These are phyloP conservation scores for Floccularia luteovirens DNA, from an alignment of 768 basidiomycete genomes.

Conservation along the genomic window DNA sequence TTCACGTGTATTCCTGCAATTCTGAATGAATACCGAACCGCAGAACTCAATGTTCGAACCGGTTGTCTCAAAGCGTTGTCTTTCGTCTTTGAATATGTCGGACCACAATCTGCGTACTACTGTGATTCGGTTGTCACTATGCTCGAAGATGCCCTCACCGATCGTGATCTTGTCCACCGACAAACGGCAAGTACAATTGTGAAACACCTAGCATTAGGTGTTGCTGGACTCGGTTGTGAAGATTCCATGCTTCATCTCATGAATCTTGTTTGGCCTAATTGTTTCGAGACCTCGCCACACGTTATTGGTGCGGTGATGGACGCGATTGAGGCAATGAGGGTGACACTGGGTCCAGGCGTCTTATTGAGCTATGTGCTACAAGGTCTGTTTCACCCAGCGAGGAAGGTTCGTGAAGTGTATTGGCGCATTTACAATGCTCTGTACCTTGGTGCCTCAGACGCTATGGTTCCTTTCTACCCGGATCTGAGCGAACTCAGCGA, in stretches of 20 bases:
- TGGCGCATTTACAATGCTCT: conserved; percentile 95
- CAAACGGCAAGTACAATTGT: conserved; percentile 98
- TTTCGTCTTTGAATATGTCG: conserved; percentile 99
- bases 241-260: conserved; percentile 97
- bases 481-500: conserved; percentile 87
- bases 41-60: conserved; percentile 96
- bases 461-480: conserved; percentile 93
- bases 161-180: conserved; percentile 96
- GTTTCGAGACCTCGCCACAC: conserved; percentile 97
- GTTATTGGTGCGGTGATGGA: conserved; percentile 99
- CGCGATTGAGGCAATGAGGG: conserved; percentile 94
- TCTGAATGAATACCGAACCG: conserved; percentile 96
- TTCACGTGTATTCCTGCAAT: conserved; percentile 99
- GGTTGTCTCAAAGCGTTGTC: conserved; percentile 98
- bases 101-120: conserved; percentile 94
- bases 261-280: conserved; percentile 99
- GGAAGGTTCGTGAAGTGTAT: conserved; percentile 96
- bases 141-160: conserved; percentile 96
- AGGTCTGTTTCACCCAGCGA: conserved; percentile 94
- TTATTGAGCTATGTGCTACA: conserved; percentile 89
- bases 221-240: conserved; percentile 95
- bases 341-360: conserved; percentile 90
- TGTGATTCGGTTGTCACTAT: conserved; percentile 96
- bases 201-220: conserved; percentile 94
- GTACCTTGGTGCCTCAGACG: conserved; percentile 85